Base-by-base conservation (phyloP, 306 rosid species). In the Cicer cuneatum region DNA sequence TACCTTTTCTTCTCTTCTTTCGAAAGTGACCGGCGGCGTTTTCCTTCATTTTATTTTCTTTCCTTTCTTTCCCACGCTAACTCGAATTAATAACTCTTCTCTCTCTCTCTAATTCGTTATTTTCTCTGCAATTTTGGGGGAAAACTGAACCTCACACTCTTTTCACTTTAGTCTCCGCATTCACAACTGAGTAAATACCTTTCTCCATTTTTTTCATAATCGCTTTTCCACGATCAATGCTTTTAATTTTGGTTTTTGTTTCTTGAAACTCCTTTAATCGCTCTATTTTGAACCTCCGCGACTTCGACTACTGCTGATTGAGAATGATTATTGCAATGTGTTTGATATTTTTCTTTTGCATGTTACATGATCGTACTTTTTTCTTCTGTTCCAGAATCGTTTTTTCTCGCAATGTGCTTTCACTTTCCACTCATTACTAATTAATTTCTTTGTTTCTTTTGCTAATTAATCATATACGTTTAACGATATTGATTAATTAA, bases 391-490 rank as follows among this genome's bases (percentile, higher is more conserved):
- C 45, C 19, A 40, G 66, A 72, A 53, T 65, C 40, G 49, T 47
- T 63, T 57, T 85, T 61, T 29, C 35, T 33, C 51, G 71, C 88
- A 90, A 86, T 90, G 96, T 77, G 83, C 81, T 47, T 88, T 2
- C 43, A 40, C 39, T 78, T 78, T 49, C 62, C 71, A 52, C 61
- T 67, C 77, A 45, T 74, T 47, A 5, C 18, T 78, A 33, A 62
- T 80, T 9, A 13, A 53, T 79, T 78, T 67, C 29, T n/a, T 72
- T 4, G 45, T 5, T 68, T 1, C 58, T 48, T 5, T 14, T 71
- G 62, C 40, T 10, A 40, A 80, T 33, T 59, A 38, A 35, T 69
- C 33, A 35, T 9, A 4, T 40, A 3, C 21, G 8, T 52, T 76
- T 18, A 15, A 39, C 4, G 38, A 15, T 41, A 69, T 9, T 18